Base-by-base conservation (phyloP, 2,329 filamentous ascomycete genomes). In the Immersiporthe knoxdaviesiana region DNA sequence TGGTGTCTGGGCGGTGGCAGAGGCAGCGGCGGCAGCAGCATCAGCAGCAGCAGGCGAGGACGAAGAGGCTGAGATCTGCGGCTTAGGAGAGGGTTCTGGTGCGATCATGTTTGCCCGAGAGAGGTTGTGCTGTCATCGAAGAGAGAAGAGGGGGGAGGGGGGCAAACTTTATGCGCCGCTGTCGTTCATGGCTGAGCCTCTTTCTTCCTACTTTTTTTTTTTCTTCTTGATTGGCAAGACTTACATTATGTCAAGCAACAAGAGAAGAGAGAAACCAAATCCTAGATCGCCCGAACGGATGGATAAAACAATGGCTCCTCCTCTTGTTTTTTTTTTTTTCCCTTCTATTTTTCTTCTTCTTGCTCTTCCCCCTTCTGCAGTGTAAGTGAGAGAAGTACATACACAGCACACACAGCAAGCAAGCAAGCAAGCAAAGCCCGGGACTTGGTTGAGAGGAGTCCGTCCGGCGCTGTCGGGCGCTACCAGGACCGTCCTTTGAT, bases 21-120 rank as follows among this genome's bases (percentile, higher is more conserved):
- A 18, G 8, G 54, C 27, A 32, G 27, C n/a, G 10, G 60, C 8
- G 39, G 67, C 35, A 24, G 52, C 21, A 30, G 52, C 27, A 30
- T 21, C n/a, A 50, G 39, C 16, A 8, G 65, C 16, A 14, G 60
- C 8, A 47, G 67, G 14, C 44, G 65, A 54, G 12, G 64, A 35
- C 5, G 65, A 44, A 60, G 41, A 52, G 41, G 41, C 16, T 16
- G 54, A 32, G 35, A 37, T 37, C 24, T 66, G 54, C 30, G 39
- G 44, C 5, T 44, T 39, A 18, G 59, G 10, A 30, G 61, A 63
- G 24, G 27, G 24, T 10, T 63, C 61, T 11, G 61, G 61, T 16
- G 41, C 61, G 35, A 50, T 47, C 61, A 63, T 63, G 39, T 63
- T 63, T 50, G 37, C 39, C 39, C 61, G 41, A 32, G 39, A 50